These are phyloP conservation scores for Tolypocladium endophyticum DNA, from an alignment of 2,329 filamentous ascomycete species.

Conservation along the genomic window DNA sequence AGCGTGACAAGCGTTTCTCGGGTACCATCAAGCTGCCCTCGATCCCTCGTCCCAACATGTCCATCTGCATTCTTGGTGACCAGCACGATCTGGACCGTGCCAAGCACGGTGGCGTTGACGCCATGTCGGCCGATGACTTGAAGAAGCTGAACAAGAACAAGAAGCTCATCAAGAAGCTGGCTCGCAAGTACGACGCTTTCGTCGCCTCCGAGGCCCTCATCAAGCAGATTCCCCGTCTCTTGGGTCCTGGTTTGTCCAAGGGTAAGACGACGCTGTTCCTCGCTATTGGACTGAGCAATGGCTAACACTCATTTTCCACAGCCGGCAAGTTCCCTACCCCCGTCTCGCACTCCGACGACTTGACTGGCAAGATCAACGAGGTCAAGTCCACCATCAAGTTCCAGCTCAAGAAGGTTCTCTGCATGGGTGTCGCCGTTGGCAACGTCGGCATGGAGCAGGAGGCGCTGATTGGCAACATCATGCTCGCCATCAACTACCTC, in stretches of 20 bases:
- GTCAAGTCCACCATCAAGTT: constrained; percentile 99
- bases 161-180: constrained; percentile 99
- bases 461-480: constrained; percentile 96
- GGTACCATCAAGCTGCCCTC: constrained; percentile 93
- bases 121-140: constrained; percentile 96
- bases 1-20: constrained; percentile 99
- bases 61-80: constrained; percentile 66
- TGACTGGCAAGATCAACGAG: constrained; percentile 91
- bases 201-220: constrained; percentile 93
- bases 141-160: constrained; percentile 99
- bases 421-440: constrained; percentile 98
- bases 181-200: constrained; percentile 99
- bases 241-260: constrained; percentile 97
- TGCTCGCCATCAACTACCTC: constrained; percentile 99
- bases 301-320: constrained; percentile 29
- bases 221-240: constrained; percentile 99
- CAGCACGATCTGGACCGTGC: constrained; percentile 99
- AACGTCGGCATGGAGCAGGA: constrained; percentile 97
- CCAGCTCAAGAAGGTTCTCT: constrained; percentile 99
- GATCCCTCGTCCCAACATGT: constrained; percentile 85
- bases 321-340: constrained; percentile 99
- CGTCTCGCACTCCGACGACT: constrained; percentile 92
- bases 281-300: neutral
- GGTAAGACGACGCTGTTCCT: constrained; percentile 44
- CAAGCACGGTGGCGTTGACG: constrained; percentile 97